Conservation (phyloP, 768 basidiomycete genomes). For the Hortiboletus campestris region DNA sequence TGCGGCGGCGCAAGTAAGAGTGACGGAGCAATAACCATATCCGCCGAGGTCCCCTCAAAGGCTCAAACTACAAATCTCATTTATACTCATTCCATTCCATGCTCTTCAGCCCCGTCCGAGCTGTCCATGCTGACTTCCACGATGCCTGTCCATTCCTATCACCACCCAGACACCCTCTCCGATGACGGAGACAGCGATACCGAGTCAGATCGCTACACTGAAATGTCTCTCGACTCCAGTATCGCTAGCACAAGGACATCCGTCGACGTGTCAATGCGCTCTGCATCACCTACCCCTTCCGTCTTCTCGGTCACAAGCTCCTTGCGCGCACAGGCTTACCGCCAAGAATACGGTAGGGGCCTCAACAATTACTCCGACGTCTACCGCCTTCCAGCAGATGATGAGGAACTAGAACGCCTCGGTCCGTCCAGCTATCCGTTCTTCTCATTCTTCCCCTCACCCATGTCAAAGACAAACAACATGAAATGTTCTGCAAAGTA, state of each 20-base stretch:
- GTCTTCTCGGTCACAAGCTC: constrained; percentile 69
- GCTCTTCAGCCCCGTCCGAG: background rate
- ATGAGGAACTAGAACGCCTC: constrained; percentile 69
- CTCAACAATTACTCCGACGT: constrained; percentile 79
- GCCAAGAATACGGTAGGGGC: constrained; percentile 64
- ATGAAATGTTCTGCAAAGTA: constrained; percentile 58
- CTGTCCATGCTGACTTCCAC: constrained; percentile 7
- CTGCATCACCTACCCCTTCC: constrained; percentile 64
- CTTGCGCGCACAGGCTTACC: constrained; percentile 55
- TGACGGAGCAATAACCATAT: constrained; percentile 34
- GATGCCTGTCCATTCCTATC: constrained; percentile 14
- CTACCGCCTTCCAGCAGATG: constrained; percentile 76
- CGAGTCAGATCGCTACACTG: constrained; percentile 43
- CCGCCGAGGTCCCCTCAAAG: constrained; percentile 26
- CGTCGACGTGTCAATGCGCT: constrained; percentile 57
- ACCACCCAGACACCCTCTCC: constrained; percentile 15
- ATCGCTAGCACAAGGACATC: constrained; percentile 54
- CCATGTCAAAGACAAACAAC: constrained; percentile 55
- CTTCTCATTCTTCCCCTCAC: constrained; percentile 11
- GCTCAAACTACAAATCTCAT: constrained; percentile 18
- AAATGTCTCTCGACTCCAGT: constrained; percentile 41
- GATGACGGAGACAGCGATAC: constrained; percentile 48
- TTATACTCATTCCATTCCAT: constrained; percentile 19
- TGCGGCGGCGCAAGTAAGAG: constrained; percentile 19
- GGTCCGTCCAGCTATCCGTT: constrained; percentile 39